These are phyloP conservation scores for Rhizopogon roseolus DNA, from an alignment of 768 basidiomycete genomes.

Conservation along the genomic window DNA sequence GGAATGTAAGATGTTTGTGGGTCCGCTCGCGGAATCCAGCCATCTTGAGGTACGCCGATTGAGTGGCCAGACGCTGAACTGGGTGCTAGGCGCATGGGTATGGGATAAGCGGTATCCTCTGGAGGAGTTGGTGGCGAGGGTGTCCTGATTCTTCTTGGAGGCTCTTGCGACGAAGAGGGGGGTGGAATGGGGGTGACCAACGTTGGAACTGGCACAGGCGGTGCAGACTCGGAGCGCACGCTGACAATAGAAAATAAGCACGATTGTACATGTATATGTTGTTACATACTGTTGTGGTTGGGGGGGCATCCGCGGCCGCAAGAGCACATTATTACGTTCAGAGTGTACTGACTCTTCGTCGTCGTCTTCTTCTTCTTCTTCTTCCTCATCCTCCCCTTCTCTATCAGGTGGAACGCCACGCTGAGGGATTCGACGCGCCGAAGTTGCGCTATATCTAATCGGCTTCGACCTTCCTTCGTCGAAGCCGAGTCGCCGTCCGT, in stretches of 20 bases:
- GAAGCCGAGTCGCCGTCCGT: slow-evolving; percentile 24
- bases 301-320: slow-evolving; percentile 10
- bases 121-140: slow-evolving; percentile 5
- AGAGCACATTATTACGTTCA: slow-evolving; percentile 16
- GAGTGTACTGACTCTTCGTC: slow-evolving; percentile 5
- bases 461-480: slow-evolving; percentile 21
- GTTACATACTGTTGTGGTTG: not conserved
- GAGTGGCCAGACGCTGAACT: slow-evolving; percentile 2
- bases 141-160: slow-evolving; percentile 2
- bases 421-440: slow-evolving; percentile 10
- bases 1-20: slow-evolving; percentile 18
- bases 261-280: too few relatives aligned
- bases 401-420: slow-evolving; percentile 8
- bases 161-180: slow-evolving; percentile 17
- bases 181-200: slow-evolving; percentile 8
- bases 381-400: slow-evolving; percentile 11
- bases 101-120: slow-evolving; percentile 22
- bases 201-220: slow-evolving; percentile 22
- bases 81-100: slow-evolving; percentile 20
- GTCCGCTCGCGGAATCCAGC: slow-evolving; percentile 25
- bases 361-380: slow-evolving; percentile 15
- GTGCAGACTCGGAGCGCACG: slow-evolving; percentile 21
- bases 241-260: slow-evolving; percentile 8
- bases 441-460: slow-evolving; percentile 4
- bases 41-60: slow-evolving; percentile 13